A percentile compares a stretch with the other conserved stretches of the same genome.
Conservation (phyloP, 2,329 filamentous ascomycete species). For the Talaromyces sp. region DNA sequence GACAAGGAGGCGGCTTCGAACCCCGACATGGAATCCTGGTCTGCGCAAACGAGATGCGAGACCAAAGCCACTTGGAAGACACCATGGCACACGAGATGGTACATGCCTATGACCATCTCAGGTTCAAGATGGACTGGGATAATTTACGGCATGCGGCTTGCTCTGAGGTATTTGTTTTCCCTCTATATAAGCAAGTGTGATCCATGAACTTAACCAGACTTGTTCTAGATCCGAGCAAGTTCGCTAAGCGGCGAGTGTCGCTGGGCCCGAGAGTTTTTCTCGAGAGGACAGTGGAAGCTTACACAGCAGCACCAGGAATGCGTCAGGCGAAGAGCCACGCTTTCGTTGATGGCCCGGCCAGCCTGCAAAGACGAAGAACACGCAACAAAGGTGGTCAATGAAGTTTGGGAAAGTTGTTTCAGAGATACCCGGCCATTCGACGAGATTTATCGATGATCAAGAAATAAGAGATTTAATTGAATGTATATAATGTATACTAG, state of each 20-base stretch:
- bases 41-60: conserved; percentile 84
- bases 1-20: conserved; percentile 77
- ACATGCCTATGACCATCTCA: conserved; percentile 87
- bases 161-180: conserved; percentile 62
- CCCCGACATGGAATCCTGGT: conserved; percentile 81
- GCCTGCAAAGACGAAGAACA: conserved; percentile 80
- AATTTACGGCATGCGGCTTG: conserved; percentile 86
- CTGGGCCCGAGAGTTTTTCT: conserved; percentile 81
- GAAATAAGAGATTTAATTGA: background rate
- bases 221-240: conserved; percentile 73
- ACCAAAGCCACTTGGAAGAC: conserved; percentile 80
- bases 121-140: conserved; percentile 84
- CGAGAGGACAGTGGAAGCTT: conserved; percentile 76
- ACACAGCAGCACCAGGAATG: conserved; percentile 93
- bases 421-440: conserved; percentile 91
- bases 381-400: conserved; percentile 81
- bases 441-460: conserved; percentile 71
- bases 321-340: conserved; percentile 72
- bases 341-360: conserved; percentile 73
- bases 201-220: background rate
- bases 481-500: conserved; percentile 1
- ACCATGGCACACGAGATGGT: conserved; percentile 97
- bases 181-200: background rate
- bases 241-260: conserved; percentile 92
- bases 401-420: conserved; percentile 99